These are phyloP conservation scores for Vitis cinerea DNA, from an alignment of 164 flowering plant genomes.

Conservation along the genomic window DNA sequence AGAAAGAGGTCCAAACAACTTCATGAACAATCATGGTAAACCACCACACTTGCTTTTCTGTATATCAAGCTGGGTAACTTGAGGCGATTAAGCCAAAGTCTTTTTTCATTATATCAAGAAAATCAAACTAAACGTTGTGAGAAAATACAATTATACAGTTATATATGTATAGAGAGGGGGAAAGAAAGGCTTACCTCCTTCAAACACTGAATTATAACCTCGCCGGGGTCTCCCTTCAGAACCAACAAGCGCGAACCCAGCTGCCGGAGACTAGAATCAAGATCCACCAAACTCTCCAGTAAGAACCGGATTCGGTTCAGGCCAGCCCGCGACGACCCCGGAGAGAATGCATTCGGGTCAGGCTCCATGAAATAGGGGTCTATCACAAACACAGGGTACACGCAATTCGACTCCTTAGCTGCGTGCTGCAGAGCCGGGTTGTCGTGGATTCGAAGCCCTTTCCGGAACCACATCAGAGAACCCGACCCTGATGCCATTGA, in stretches of 20 bases:
- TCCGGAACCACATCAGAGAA: slow-evolving; percentile 88
- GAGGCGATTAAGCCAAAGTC: too few species aligned
- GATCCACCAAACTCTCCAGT: slow-evolving; percentile 82
- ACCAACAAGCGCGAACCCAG: slow-evolving; percentile 79
- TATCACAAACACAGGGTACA: slow-evolving; percentile 84
- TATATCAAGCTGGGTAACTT: too few species aligned
- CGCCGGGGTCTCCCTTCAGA: slow-evolving; percentile 70
- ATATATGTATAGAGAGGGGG: neutral
- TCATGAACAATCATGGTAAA: too few species aligned
- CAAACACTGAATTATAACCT: slow-evolving; percentile 56
- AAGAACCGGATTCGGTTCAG: slow-evolving; percentile 79
- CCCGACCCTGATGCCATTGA: slow-evolving; percentile 39
- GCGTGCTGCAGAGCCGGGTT: slow-evolving; percentile 84
- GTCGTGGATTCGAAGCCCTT: slow-evolving; percentile 88
- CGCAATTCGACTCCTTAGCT: slow-evolving; percentile 28
- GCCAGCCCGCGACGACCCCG: slow-evolving; percentile 73
- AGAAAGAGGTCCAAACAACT: too few species aligned
- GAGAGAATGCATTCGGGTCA: slow-evolving; percentile 61
- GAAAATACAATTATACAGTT: neutral
- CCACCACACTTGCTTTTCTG: too few species aligned
- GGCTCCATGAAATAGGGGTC: slow-evolving; percentile 86
- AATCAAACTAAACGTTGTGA: too few species aligned
- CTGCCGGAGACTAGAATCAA: slow-evolving; percentile 59
- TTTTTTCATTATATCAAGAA: too few species aligned
- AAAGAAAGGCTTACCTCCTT: slow-evolving; percentile 44